phyloP scores from a whole-genome alignment of 1,139 yeast genomes.

The Petasospora fabianii region DNA sequence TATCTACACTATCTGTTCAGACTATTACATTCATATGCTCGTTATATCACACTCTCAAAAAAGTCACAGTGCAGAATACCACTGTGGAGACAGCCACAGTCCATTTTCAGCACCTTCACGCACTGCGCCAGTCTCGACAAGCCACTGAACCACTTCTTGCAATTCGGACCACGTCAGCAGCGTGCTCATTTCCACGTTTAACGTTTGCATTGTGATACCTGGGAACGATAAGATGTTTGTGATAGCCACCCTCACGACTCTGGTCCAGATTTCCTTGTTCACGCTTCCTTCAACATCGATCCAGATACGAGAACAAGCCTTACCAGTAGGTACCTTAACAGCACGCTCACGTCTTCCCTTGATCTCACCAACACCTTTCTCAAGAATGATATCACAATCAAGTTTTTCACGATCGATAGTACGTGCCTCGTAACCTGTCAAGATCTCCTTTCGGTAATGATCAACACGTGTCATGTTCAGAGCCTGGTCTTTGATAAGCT shows the following conservation, averaged over 20 bases:
- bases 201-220: slow-evolving; percentile 45
- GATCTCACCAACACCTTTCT: slow-evolving; percentile 8
- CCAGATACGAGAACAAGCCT: slow-evolving; percentile 72
- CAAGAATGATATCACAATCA: slow-evolving; percentile 56
- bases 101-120: slow-evolving; percentile 41
- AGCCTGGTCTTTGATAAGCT: slow-evolving; percentile 37
- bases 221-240: slow-evolving; percentile 60
- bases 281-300: slow-evolving; percentile 60
- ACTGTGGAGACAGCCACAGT: slow-evolving; percentile 44
- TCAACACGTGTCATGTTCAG: slow-evolving; percentile 51
- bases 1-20: no score
- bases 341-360: slow-evolving; percentile 10
- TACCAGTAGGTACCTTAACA: slow-evolving; percentile 47
- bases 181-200: slow-evolving; percentile 37
- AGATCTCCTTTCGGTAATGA: slow-evolving; percentile 39
- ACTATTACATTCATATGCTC: no score
- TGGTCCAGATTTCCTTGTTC: slow-evolving; percentile 57
- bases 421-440: slow-evolving; percentile 60
- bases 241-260: slow-evolving; percentile 46
- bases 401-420: slow-evolving; percentile 56
- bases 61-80: slow-evolving; percentile 39
- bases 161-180: slow-evolving; percentile 51
- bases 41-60: no score
- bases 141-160: slow-evolving; percentile 47
- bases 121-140: slow-evolving; percentile 42